Evolutionary conservation across 306 rosid genomes (phyloP), one percentile per base, ranked within the genome.

Genomic region (Quillaja saponaria): DNA sequence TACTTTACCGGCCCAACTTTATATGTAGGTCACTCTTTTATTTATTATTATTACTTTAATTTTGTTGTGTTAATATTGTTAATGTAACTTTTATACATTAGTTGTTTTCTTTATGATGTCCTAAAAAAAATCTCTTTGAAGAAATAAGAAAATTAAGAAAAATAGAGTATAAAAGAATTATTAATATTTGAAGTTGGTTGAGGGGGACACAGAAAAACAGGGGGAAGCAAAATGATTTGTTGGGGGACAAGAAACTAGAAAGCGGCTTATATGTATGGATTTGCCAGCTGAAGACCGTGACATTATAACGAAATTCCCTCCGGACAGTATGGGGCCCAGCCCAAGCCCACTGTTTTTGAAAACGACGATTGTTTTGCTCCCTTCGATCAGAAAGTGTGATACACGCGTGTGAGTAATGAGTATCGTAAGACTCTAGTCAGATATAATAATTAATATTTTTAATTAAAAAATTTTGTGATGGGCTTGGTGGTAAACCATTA

Each of bases 161-260:
- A n/a, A n/a, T n/a, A n/a, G n/a, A n/a, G n/a, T n/a, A n/a, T n/a
- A n/a, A n/a, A n/a, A n/a, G n/a, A n/a, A n/a, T n/a, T n/a, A n/a
- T n/a, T n/a, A n/a, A n/a, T n/a, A n/a, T n/a, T n/a, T n/a, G n/a
- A 19, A 50, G 61, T 47, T 31, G 45, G 39, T 7, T 3, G 46
- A 31, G 58, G 85, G 79, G 72, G 84, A 81, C 85, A 80, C 39
- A 35, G 72, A 73, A 77, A 80, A 83, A 61, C 71, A 60, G 55
- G 55, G 67, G 13, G 12, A 70, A 64, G 78, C 62, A 56, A 78
- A 49, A 76, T 67, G 81, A 84, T 71, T 77, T 67, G 74, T 42
- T 35, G 69, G 87, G 87, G 70, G 81, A 81, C 87, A 84, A 71
- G 80, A n/a, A n/a, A n/a, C n/a, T n/a, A n/a, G n/a, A 81, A 79